phyloP scores from a whole-genome alignment of 495 filamentous ascomycete genomes.

The Rhizodiscina lignyota region DNA sequence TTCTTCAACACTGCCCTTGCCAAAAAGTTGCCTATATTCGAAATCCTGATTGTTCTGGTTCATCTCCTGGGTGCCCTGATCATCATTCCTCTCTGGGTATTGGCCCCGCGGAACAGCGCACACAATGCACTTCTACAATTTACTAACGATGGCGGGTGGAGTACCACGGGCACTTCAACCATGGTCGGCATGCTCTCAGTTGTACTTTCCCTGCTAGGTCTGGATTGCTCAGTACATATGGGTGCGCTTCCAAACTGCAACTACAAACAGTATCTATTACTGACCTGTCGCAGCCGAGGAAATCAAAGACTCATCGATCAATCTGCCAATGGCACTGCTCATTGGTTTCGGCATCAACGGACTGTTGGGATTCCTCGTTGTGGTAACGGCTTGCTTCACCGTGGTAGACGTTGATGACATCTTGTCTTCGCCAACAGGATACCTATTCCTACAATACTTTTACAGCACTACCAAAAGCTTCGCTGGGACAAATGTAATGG shows the following conservation, averaged over 20 bases:
- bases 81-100: constrained; percentile 9
- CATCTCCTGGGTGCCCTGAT: constrained; percentile 31
- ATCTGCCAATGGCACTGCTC: constrained; percentile 19
- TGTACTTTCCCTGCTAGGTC: constrained; percentile 4
- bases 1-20: constrained; percentile 9
- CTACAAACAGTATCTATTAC: too few species aligned
- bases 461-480: constrained; percentile 15
- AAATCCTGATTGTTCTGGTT: constrained; percentile 19
- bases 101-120: constrained; percentile 3
- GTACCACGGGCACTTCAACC: constrained; percentile 1
- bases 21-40: not conserved
- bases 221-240: constrained; percentile 17
- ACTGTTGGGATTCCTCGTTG: constrained; percentile 11
- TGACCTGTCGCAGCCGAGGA: constrained; percentile 17
- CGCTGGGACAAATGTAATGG: constrained; percentile 3
- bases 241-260: too few species aligned
- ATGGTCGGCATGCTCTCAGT: constrained; percentile 3
- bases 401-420: constrained; percentile 10
- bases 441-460: constrained; percentile 17
- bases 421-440: constrained; percentile 9
- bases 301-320: constrained; percentile 14
- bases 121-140: constrained; percentile 10
- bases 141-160: constrained; percentile 16
- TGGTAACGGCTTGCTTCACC: constrained; percentile 11
- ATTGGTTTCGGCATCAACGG: constrained; percentile 15